These are phyloP conservation scores for Aegilops sharonensis DNA, from an alignment of 176 grass and related monocot species.

Conservation along the genomic window DNA sequence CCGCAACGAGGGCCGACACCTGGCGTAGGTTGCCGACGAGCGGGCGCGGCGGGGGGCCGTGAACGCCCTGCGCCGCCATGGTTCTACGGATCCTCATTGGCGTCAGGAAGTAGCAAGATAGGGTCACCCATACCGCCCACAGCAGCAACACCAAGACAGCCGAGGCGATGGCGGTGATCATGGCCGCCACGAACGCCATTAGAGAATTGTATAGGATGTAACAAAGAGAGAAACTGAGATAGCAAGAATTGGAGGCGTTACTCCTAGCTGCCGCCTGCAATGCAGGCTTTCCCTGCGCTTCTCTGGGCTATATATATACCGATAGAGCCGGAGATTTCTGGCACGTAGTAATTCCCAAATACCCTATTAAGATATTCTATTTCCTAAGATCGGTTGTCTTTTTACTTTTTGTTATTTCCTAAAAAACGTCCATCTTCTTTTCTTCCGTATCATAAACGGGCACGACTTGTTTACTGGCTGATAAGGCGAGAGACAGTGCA, in stretches of 20 bases:
- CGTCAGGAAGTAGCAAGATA: conserved; percentile 69
- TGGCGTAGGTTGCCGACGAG: conserved; percentile 78
- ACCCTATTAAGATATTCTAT: no score
- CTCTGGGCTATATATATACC: conserved; percentile 16
- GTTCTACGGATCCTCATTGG: conserved; percentile 56
- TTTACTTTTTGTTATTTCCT: not conserved
- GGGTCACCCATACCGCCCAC: conserved; percentile 54
- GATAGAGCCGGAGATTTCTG: not conserved
- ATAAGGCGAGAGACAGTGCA: not conserved
- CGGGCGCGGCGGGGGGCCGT: conserved; percentile 44
- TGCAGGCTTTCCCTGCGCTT: not conserved
- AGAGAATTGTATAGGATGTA: not conserved
- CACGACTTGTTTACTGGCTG: not conserved
- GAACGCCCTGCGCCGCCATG: conserved; percentile 77
- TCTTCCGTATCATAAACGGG: no score
- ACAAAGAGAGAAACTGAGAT: not conserved
- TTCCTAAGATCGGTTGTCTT: not conserved
- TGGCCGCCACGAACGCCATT: conserved; percentile 31
- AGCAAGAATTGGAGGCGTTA: not conserved
- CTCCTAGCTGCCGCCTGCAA: not conserved
- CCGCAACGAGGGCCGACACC: conserved; percentile 46
- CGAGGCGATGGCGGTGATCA: conserved; percentile 19
- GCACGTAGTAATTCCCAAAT: not conserved
- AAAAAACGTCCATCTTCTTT: no score
- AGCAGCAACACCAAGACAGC: conserved; percentile 38